phyloP scores from a whole-genome alignment of 2,329 filamentous ascomycete species.

The Penicillium glabrum region DNA sequence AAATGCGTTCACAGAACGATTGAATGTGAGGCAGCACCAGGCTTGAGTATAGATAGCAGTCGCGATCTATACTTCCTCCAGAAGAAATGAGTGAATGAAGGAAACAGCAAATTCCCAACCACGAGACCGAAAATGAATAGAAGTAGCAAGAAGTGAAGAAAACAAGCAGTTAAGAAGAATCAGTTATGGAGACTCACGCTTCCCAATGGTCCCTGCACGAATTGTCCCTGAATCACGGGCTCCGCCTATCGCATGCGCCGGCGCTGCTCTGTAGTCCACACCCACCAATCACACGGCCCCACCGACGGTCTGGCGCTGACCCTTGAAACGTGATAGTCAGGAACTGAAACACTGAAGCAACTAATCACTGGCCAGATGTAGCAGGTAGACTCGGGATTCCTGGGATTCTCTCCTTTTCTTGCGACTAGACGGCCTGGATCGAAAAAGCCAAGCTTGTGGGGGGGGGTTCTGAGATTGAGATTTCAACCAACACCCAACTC shows the following conservation, averaged over 20 bases:
- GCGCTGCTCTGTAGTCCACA: constrained; percentile 9
- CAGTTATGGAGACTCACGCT: not conserved
- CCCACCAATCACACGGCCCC: constrained; percentile 19
- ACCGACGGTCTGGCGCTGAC: constrained; percentile 2
- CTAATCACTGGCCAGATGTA: constrained; percentile 17
- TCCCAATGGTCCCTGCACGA: not conserved
- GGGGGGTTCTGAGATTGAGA: not conserved
- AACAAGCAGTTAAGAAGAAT: not conserved
- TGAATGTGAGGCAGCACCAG: constrained; percentile 8
- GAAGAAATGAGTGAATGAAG: constrained; percentile 9
- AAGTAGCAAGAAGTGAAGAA: not conserved
- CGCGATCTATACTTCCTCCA: constrained; percentile 3
- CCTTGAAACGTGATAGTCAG: constrained; percentile 22
- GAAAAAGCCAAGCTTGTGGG: not conserved
- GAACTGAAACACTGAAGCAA: constrained; percentile 22
- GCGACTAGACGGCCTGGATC: not conserved
- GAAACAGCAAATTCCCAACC: constrained; percentile 1
- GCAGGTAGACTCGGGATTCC: constrained; percentile 1
- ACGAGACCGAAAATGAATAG: not conserved
- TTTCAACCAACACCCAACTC: not conserved
- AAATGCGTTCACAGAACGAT: constrained; percentile 10
- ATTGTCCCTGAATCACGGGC: constrained; percentile 1
- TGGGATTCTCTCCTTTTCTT: not conserved
- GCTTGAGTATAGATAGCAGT: constrained; percentile 1
- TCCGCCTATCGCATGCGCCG: constrained; percentile 15